phyloP scores from a whole-genome alignment of 139 green algal species.

The Deuterostichococcus epilithicus region DNA sequence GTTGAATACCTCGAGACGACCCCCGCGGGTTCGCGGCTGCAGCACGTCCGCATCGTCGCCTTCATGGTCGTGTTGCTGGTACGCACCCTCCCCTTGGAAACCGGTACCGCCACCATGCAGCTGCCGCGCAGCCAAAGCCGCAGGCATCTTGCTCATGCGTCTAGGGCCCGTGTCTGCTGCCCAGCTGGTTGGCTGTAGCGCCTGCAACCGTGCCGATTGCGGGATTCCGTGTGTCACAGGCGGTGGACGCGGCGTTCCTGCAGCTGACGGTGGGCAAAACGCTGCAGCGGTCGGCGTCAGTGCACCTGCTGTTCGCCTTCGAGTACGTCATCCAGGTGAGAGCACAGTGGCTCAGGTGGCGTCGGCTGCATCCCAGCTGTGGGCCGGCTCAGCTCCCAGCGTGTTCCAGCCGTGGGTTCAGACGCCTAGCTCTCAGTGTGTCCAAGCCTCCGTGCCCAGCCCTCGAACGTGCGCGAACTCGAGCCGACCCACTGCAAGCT shows the following conservation, averaged over 20 bases:
- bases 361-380: not conserved
- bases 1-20: constrained; percentile 93
- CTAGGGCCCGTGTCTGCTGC: not conserved
- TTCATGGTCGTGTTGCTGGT: constrained; percentile 85
- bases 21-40: constrained; percentile 65
- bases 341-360: too few species aligned
- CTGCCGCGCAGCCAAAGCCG: too few species aligned
- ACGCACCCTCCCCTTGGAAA: constrained; percentile 11
- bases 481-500: too few species aligned
- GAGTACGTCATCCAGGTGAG: constrained; percentile 92
- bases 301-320: constrained; percentile 98
- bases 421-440: not conserved
- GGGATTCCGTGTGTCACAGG: constrained; percentile 30
- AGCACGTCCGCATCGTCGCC: constrained; percentile 72
- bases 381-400: not conserved
- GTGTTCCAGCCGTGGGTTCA: not conserved
- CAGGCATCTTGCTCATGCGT: not conserved
- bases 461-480: not conserved
- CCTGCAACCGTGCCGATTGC: not conserved
- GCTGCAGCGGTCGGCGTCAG: constrained; percentile 60
- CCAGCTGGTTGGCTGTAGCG: not conserved
- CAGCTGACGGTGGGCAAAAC: constrained; percentile 70
- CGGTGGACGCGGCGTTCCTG: constrained; percentile 77
- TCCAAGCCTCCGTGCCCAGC: too few species aligned
- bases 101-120: too few species aligned